These are phyloP conservation scores for Athelia sp. DNA, from an alignment of 1,284 basidiomycete species.

Conservation along the genomic window DNA sequence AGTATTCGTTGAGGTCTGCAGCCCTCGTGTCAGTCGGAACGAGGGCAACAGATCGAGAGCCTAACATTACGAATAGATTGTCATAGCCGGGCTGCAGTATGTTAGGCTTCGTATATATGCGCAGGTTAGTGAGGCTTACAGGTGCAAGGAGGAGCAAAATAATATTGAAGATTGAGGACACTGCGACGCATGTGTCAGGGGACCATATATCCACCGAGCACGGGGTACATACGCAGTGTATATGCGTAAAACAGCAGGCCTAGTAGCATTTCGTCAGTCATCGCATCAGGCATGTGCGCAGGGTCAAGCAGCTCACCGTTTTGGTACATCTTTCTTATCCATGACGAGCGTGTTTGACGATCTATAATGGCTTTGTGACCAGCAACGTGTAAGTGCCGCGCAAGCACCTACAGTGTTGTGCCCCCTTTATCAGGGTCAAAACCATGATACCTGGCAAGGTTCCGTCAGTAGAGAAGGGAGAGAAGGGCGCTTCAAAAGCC, in stretches of 20 bases:
- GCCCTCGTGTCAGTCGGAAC: background rate
- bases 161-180: conserved; percentile 34
- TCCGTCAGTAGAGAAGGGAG: no score
- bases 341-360: conserved; percentile 25
- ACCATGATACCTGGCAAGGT: conserved; percentile 27
- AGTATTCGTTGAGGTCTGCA: conserved; percentile 35
- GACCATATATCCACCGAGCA: background rate
- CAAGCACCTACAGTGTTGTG: conserved; percentile 29
- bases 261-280: conserved; percentile 9
- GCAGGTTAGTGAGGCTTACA: conserved; percentile 18
- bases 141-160: conserved; percentile 31
- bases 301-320: conserved; percentile 27
- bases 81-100: background rate
- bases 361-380: conserved; percentile 18
- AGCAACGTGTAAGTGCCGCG: background rate
- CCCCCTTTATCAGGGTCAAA: conserved; percentile 32
- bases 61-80: conserved; percentile 37
- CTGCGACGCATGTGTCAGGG: conserved; percentile 20
- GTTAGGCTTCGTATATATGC: conserved; percentile 20
- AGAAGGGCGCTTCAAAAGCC: background rate
- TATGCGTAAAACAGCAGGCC: conserved; percentile 38
- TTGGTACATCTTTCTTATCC: conserved; percentile 33
- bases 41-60: background rate
- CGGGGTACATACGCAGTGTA: conserved; percentile 24
- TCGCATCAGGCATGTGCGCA: no score